Evolutionary conservation across 2,329 filamentous ascomycete genomes (phyloP).

Genomic region (Aspergillus sp.): DNA sequence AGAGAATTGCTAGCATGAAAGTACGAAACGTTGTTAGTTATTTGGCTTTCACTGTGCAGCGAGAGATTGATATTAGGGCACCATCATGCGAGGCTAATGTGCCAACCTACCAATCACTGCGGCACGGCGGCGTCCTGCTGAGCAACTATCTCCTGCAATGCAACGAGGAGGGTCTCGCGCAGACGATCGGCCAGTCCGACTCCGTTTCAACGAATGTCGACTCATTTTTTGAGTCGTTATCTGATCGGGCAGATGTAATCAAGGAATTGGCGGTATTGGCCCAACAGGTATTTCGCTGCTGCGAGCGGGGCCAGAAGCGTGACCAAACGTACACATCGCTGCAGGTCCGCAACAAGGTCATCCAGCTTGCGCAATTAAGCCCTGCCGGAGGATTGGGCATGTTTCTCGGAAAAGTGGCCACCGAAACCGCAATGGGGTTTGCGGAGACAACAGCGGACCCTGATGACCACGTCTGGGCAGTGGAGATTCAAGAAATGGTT

Average conservation of each 20-base stretch:
- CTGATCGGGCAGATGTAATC: conserved; percentile 24
- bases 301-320: conserved; percentile 18
- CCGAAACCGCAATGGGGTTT: conserved; percentile 37
- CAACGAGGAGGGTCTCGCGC: conserved; percentile 11
- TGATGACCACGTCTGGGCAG: conserved; percentile 35
- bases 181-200: conserved; percentile 5
- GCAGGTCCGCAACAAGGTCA: conserved; percentile 23
- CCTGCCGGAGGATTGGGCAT: conserved; percentile 17
- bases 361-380: conserved; percentile 16
- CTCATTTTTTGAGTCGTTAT: conserved; percentile 22
- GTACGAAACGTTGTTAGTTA: conserved; percentile 20
- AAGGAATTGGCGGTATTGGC: conserved; percentile 31
- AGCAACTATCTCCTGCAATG: conserved; percentile 17
- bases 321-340: conserved; percentile 18
- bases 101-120: conserved; percentile 2
- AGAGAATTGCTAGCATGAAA: conserved; percentile 14
- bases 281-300: conserved; percentile 29
- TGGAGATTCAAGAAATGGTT: conserved; percentile 32
- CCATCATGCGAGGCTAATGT: conserved; percentile 4
- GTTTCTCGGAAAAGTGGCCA: conserved; percentile 30
- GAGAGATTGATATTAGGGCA: conserved; percentile 13
- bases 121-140: conserved; percentile 13
- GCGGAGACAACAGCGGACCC: conserved; percentile 33
- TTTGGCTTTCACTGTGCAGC: conserved; percentile 19
- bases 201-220: conserved; percentile 21